A percentile compares a stretch with the other conserved stretches of the same genome.
Evolutionary conservation across 768 basidiomycete genomes (phyloP).

Genomic region (Phylloporus arenicola): DNA sequence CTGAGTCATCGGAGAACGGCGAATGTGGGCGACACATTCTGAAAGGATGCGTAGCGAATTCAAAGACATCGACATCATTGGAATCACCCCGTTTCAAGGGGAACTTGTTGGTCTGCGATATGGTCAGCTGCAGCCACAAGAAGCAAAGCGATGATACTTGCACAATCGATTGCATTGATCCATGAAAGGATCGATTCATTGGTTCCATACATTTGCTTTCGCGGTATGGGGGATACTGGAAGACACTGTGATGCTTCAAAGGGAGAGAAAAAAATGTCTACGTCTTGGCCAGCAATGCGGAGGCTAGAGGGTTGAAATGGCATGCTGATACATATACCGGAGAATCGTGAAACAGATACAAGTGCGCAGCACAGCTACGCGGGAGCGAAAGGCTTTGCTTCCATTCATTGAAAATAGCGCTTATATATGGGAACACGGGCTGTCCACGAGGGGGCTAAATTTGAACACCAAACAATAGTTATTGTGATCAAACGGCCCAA

Average conservation of each 20-base stretch:
- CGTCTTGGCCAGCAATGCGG: constrained; percentile 28
- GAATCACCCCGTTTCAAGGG: constrained; percentile 2
- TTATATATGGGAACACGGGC: constrained; percentile 14
- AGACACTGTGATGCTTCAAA: constrained; percentile 1
- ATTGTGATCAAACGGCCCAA: constrained; percentile 16
- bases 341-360: constrained; percentile 9
- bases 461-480: constrained; percentile 24
- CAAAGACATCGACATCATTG: constrained; percentile 2
- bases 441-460: constrained; percentile 7
- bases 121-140: not conserved
- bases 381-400: constrained; percentile 1
- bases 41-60: constrained; percentile 19
- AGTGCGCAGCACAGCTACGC: constrained; percentile 28
- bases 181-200: constrained; percentile 23
- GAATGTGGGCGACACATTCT: constrained; percentile 10
- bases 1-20: constrained; percentile 20
- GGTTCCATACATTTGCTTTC: constrained; percentile 22
- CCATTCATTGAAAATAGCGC: constrained; percentile 6
- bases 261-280: constrained; percentile 13
- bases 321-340: constrained; percentile 15
- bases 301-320: constrained; percentile 12
- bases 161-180: constrained; percentile 22
- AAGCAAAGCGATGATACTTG: constrained; percentile 8
- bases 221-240: constrained; percentile 1
- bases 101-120: constrained; percentile 13